Percentiles rank a stretch among this genome's conserved stretches.
Conservation (phyloP, 2,329 filamentous ascomycete species). For the Cladophialophora yegresii region DNA sequence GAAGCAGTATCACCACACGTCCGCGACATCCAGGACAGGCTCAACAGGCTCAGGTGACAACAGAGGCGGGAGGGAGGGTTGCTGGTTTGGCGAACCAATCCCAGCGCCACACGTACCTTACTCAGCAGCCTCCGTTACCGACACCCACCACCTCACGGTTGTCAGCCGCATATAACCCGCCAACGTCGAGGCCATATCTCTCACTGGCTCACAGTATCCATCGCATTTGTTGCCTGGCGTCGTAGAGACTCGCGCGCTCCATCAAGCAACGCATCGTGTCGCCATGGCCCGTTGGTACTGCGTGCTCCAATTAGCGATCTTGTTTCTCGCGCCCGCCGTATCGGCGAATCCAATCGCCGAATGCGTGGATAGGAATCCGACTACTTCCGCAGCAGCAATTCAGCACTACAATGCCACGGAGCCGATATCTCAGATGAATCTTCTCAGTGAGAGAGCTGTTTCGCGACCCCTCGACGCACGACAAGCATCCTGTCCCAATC, state of each 20-base stretch:
- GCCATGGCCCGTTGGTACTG: slow-evolving; percentile 7
- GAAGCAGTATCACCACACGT: slow-evolving; percentile 62
- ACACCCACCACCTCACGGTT: background rate
- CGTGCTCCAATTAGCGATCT: slow-evolving; percentile 2
- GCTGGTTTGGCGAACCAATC: slow-evolving; percentile 18
- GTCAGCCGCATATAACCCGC: slow-evolving; percentile 10
- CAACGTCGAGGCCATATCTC: slow-evolving; percentile 6
- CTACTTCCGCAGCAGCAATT: slow-evolving; percentile 14
- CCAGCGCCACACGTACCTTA: slow-evolving; percentile 11
- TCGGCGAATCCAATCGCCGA: slow-evolving; percentile 5
- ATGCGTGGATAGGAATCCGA: slow-evolving; percentile 12
- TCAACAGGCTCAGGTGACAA: slow-evolving; percentile 19
- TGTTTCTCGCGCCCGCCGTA: background rate
- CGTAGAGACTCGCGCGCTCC: background rate
- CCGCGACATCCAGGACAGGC: slow-evolving; percentile 19
- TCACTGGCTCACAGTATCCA: background rate
- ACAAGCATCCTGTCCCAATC: slow-evolving; percentile 25
- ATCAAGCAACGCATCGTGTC: background rate
- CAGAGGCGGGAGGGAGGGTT: background rate
- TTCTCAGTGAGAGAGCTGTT: background rate
- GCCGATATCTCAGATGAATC: slow-evolving; percentile 4
- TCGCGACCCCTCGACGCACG: slow-evolving; percentile 8
- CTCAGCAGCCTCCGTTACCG: slow-evolving; percentile 13
- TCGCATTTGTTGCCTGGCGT: slow-evolving; percentile 1
- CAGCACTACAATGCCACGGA: slow-evolving; percentile 2